Conservation (phyloP, 768 basidiomycete genomes). For the Hygrophorus russula region DNA sequence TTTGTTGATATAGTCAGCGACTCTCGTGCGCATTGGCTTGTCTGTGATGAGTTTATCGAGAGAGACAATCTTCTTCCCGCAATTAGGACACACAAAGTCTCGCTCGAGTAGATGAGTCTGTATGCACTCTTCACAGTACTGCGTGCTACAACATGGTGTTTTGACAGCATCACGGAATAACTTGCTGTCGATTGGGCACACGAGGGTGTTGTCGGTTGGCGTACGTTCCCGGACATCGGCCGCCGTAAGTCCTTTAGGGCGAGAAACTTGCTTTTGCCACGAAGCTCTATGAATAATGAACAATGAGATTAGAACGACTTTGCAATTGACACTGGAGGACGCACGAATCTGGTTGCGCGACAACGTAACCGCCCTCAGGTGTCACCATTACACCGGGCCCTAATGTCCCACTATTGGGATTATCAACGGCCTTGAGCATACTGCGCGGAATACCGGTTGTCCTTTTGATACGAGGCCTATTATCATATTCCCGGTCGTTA, state of each 20-base stretch:
- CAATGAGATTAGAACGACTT: background rate
- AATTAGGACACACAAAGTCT: conserved; percentile 90
- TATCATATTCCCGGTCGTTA: conserved; percentile 89
- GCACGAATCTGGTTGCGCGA: conserved; percentile 92
- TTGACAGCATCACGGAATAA: conserved; percentile 91
- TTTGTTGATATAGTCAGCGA: conserved; percentile 73
- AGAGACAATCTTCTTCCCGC: conserved; percentile 77
- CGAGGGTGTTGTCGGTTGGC: conserved; percentile 67
- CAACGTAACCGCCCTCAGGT: conserved; percentile 95
- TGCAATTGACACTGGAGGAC: conserved; percentile 20
- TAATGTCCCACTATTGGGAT: conserved; percentile 57
- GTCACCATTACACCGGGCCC: conserved; percentile 95
- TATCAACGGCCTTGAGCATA: conserved; percentile 94
- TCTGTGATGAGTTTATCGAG: conserved; percentile 81
- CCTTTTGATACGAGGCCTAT: conserved; percentile 90
- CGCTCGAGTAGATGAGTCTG: conserved; percentile 89
- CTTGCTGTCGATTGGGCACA: conserved; percentile 87
- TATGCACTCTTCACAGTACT: conserved; percentile 96
- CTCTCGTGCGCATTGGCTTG: conserved; percentile 66
- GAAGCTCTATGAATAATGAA: conserved; percentile 46
- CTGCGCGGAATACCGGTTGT: conserved; percentile 98
- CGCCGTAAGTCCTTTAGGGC: conserved; percentile 70
- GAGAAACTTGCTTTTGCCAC: conserved; percentile 87
- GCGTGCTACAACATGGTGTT: conserved; percentile 86
- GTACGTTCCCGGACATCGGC: conserved; percentile 83